Conservation (phyloP, 768 basidiomycete species). For the Calvatia gigantea region DNA sequence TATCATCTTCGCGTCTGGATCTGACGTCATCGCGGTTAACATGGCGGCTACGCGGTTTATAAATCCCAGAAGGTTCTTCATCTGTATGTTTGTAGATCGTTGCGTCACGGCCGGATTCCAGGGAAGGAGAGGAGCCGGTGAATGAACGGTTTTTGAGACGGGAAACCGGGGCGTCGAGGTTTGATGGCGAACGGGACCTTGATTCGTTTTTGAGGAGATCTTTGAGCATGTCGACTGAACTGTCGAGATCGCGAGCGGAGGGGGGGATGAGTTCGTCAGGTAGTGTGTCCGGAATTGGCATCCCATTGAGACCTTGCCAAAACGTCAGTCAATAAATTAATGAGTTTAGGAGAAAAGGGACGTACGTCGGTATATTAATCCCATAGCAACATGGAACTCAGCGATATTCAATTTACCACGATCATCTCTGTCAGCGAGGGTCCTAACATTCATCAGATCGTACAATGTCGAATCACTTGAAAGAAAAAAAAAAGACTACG, state of each 20-base stretch:
- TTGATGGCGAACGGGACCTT: slow-evolving; percentile 63
- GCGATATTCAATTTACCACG: slow-evolving; percentile 93
- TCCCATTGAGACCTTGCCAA: slow-evolving; percentile 80
- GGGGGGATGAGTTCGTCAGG: slow-evolving; percentile 91
- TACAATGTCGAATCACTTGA: too few species aligned
- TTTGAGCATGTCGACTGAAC: slow-evolving; percentile 86
- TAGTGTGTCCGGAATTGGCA: slow-evolving; percentile 81
- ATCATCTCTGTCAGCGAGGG: slow-evolving; percentile 88
- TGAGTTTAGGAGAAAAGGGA: slow-evolving; percentile 16
- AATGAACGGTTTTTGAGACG: slow-evolving; percentile 72
- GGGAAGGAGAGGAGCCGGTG: slow-evolving; percentile 45
- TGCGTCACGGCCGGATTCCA: slow-evolving; percentile 73
- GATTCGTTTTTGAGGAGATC: slow-evolving; percentile 85
- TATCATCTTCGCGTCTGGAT: slow-evolving; percentile 64
- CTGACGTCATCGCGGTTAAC: slow-evolving; percentile 82
- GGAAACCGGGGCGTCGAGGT: slow-evolving; percentile 51
- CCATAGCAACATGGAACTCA: slow-evolving; percentile 99
- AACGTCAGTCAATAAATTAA: slow-evolving; percentile 4
- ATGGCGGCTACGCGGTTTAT: slow-evolving; percentile 80
- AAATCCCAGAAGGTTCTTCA: slow-evolving; percentile 59
- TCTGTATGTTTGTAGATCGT: slow-evolving; percentile 87
- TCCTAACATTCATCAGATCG: slow-evolving; percentile 48
- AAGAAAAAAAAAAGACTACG: slow-evolving; percentile 23
- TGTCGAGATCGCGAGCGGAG: slow-evolving; percentile 84
- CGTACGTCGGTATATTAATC: slow-evolving; percentile 92